Base-by-base conservation (phyloP, 192 early-diverging fungal genomes). In the Allomyces macrogynus region DNA sequence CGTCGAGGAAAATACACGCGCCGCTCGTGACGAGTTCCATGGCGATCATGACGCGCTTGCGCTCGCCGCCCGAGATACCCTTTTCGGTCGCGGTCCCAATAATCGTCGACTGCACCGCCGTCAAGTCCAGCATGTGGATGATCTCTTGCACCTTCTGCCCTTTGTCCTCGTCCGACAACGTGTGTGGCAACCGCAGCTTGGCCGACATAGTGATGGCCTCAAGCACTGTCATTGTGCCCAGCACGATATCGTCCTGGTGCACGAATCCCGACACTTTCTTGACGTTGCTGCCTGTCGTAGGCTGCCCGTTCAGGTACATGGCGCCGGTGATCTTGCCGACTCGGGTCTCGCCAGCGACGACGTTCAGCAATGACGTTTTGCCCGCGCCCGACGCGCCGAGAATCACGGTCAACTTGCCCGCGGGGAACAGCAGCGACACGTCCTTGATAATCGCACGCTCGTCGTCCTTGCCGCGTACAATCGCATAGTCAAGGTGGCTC, bases 171-270 rank as follows among this genome's bases (percentile, higher is more conserved):
- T 64, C 64, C 25, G 72, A 64, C 63, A 78, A 70, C 10, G 67
- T 60, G 60, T 75, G 69, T 23, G 81, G 81, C 18, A 84, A 69
- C 14, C 82, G 78, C 43, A 81, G 70, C 1, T 60, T 77, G 20
- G 84, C 81, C 25, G 79, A 85, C 79, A 84, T 81, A 10, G 71
- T 74, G 25, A 92, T 84, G 3, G 90, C 89, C 65, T 92, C 90
- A 23, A 77, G 71, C 1, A 89, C 87, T 0, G 90, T 92, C 73
- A 81, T 85, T 40, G 76, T 84, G 44, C 77, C 70, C 66, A 79
- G 73, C 67, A 79, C 85, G 22, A 81, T 81, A 66, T 84, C 82
- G 65, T 84, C 80, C 69, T 84, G 80, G 70, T 77, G 74, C n/a
- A 76, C 73, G 9, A 57, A 57, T 5, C 16, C 84, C 4, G 84